These are phyloP conservation scores for Wickerhamiella galacta DNA, from an alignment of 805 yeast species.

Conservation along the genomic window DNA sequence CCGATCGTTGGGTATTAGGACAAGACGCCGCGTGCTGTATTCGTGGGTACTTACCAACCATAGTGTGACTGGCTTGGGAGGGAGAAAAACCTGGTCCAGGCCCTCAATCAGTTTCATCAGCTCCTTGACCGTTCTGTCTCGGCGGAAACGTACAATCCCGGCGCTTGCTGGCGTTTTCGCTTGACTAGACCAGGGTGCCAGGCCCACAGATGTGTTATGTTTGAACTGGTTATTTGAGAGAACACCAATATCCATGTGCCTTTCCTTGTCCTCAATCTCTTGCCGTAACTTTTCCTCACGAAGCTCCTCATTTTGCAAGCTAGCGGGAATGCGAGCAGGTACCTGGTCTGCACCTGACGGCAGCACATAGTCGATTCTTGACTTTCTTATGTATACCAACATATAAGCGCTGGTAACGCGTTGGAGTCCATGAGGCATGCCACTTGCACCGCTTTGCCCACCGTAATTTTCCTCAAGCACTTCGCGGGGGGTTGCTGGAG, in stretches of 20 bases:
- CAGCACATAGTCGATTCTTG: slow-evolving; percentile 39
- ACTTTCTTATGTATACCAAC: slow-evolving; percentile 78
- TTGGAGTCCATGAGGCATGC: slow-evolving; percentile 28
- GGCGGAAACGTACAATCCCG: too few relatives aligned
- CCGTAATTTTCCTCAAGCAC: slow-evolving; percentile 92
- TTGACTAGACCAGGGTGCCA: not conserved
- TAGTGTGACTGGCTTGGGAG: too few relatives aligned
- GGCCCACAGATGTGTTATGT: slow-evolving; percentile 9
- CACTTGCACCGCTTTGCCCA: slow-evolving; percentile 27
- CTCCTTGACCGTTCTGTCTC: too few relatives aligned
- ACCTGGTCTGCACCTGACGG: slow-evolving; percentile 37
- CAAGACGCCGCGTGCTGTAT: slow-evolving; percentile 8
- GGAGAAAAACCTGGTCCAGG: too few relatives aligned
- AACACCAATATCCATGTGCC: slow-evolving; percentile 7
- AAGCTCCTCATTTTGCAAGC: slow-evolving; percentile 44
- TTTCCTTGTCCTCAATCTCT: slow-evolving; percentile 24
- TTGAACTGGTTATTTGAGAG: slow-evolving; percentile 2
- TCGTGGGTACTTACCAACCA: slow-evolving; percentile 10
- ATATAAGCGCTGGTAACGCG: slow-evolving; percentile 92
- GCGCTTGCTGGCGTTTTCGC: not conserved
- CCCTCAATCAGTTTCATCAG: too few relatives aligned
- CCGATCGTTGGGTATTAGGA: slow-evolving; percentile 5
- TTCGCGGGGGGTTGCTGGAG: slow-evolving; percentile 67
- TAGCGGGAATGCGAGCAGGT: slow-evolving; percentile 43
- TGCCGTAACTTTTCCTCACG: slow-evolving; percentile 37